phyloP scores from a whole-genome alignment of 768 basidiomycete species.

The Melanogaster broomeanus region DNA sequence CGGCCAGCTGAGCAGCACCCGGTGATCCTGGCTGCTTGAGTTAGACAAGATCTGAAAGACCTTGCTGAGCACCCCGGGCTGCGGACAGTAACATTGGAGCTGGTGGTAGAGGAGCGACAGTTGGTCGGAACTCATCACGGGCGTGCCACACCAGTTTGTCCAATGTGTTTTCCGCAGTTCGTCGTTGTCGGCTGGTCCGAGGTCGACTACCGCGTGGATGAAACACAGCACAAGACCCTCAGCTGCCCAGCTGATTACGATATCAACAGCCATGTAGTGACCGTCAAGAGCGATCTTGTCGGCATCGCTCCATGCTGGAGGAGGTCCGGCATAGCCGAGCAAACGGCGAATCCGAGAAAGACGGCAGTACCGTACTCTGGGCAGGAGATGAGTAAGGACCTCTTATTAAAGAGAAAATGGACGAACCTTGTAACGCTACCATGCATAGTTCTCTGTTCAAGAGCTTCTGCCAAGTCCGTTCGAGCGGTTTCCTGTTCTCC shows the following conservation, averaged over 20 bases:
- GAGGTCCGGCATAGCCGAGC: slow-evolving; percentile 66
- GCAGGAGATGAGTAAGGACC: slow-evolving; percentile 18
- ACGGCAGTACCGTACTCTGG: slow-evolving; percentile 78
- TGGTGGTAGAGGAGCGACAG: slow-evolving; percentile 58
- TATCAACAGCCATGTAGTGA: slow-evolving; percentile 84
- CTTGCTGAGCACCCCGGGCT: slow-evolving; percentile 51
- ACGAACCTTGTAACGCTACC: slow-evolving; percentile 79
- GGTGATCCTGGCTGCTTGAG: slow-evolving; percentile 45
- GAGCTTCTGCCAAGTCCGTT: slow-evolving; percentile 70
- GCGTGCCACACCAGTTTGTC: slow-evolving; percentile 91
- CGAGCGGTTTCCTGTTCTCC: slow-evolving; percentile 78
- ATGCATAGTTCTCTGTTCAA: slow-evolving; percentile 74
- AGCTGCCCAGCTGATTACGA: slow-evolving; percentile 89
- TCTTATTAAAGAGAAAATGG: background rate
- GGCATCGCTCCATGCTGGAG: slow-evolving; percentile 57
- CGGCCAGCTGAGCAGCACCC: slow-evolving; percentile 75
- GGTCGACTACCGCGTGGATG: slow-evolving; percentile 80
- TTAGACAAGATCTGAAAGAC: slow-evolving; percentile 82
- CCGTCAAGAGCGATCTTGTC: slow-evolving; percentile 70
- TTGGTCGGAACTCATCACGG: slow-evolving; percentile 57
- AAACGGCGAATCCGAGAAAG: slow-evolving; percentile 70
- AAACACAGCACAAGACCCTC: slow-evolving; percentile 88
- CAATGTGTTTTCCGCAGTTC: slow-evolving; percentile 72
- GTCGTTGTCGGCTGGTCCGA: slow-evolving; percentile 70
- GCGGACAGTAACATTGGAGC: slow-evolving; percentile 56